Base-by-base conservation (phyloP, 768 basidiomycete species). In the Kwoniella sp. region DNA sequence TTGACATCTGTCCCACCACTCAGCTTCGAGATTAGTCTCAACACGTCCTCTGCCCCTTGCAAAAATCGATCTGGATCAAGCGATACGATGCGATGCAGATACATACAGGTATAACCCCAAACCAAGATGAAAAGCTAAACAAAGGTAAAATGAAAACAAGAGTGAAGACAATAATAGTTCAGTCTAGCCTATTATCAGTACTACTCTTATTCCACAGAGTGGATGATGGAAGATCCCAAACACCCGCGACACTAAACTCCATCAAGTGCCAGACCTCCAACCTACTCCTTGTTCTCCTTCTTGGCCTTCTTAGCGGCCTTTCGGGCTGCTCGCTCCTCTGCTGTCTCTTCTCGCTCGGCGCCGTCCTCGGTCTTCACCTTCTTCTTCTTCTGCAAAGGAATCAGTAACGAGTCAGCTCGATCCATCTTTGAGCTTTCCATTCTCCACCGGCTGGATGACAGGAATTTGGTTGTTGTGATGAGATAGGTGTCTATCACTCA, bases 351-450 rank as follows among this genome's bases (percentile, higher is more conserved):
- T 55, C 69, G 28, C 61, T 76, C 74, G 11, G 31, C 67, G 1
- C 73, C 76, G 45, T 75, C 76, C 54, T 74, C 76, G 22, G 71
- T 63, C 72, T 74, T 75, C 61, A 73, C 67, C 70, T 77, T 77
- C 70, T 77, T 77, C 70, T 77, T 77, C 69, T 77, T 77, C 73
- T 77, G 28, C 38, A 28, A n/a, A 13, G n/a, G 52, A 37, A 63
- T 47, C 61, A 63, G 50, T 12, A n/a, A 11, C 20, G 41, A 45
- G 41, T n/a, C n/a, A n/a, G n/a, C n/a, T n/a, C n/a, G n/a, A n/a
- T n/a, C n/a, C n/a, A n/a, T n/a, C n/a, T n/a, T n/a, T n/a, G n/a
- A n/a, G n/a, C n/a, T n/a, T n/a, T n/a, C n/a, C n/a, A n/a, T n/a
- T n/a, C n/a, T n/a, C n/a, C n/a, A n/a, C n/a, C n/a, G n/a, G n/a